Conservation (phyloP, 306 rosid species). For the Prunus padus region DNA sequence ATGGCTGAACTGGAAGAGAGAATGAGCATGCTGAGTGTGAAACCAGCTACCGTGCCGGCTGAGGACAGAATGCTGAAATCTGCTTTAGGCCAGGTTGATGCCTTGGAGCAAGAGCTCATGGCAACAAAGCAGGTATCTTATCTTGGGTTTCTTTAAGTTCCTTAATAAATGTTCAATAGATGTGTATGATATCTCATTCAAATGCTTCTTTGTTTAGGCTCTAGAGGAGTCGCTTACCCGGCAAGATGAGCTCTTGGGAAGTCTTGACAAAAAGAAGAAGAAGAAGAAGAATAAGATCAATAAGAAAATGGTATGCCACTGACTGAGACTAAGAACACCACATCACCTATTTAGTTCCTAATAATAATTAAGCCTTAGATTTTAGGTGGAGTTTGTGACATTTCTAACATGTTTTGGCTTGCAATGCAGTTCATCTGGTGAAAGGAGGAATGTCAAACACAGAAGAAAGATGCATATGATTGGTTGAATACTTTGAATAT, state of each 20-base stretch:
- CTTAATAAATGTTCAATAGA: not conserved
- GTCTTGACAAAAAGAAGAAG: slow-evolving; percentile 59
- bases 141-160: not conserved
- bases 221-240: slow-evolving; percentile 59
- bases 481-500: not conserved
- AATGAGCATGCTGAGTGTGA: slow-evolving; percentile 38
- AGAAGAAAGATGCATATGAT: not conserved
- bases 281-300: slow-evolving; percentile 55
- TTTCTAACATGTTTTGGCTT: not conserved
- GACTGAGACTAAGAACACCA: not conserved
- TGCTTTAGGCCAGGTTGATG: slow-evolving; percentile 52
- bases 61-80: slow-evolving; percentile 67
- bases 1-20: slow-evolving; percentile 81
- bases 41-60: slow-evolving; percentile 54
- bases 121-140: slow-evolving; percentile 65
- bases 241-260: slow-evolving; percentile 68
- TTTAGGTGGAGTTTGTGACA: not conserved
- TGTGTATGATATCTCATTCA: not conserved
- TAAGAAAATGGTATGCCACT: slow-evolving; percentile 51
- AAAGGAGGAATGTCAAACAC: slow-evolving; percentile 1
- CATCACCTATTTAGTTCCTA: not conserved
- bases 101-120: slow-evolving; percentile 61
- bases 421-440: slow-evolving; percentile 59
- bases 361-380: not conserved
- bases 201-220: slow-evolving; percentile 40